Evolutionary conservation across 108 stramenopile species (phyloP), one percentile per base, ranked within the genome.

Genomic region (Nitzschia palea): DNA sequence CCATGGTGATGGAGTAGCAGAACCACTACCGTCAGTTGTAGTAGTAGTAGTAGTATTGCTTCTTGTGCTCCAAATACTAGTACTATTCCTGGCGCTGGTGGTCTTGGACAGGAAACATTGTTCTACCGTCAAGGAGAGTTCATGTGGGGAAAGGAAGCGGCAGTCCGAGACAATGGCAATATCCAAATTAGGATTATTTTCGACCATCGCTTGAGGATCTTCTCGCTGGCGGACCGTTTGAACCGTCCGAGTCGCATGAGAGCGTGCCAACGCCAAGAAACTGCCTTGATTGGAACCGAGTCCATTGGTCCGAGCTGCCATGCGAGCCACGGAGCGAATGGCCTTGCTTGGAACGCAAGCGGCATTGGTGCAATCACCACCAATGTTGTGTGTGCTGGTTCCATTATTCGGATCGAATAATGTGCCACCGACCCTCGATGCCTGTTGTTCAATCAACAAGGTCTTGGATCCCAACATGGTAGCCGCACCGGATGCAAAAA

Each of bases 341-440:
- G 82, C 77, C 65, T 83, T 83, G 66, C 50, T 53, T 0, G 82
- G 82, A 14, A 83, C 78, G 57, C 82, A 83, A 6, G 82, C 82
- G 17, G 70, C 53, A 45, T 83, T 83, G 20, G 74, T 79, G 45
- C 82, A 83, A 58, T 83, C 82, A 1, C 82, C 82, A n/a, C 82
- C 82, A 1, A 80, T 34, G 26, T 55, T 25, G 5, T 51, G n/a
- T 20, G n/a, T 8, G 18, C 10, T 9, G 10, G 14, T 18, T 8
- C 44, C 43, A 57, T 5, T 45, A 14, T 34, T 63, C 8, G 8
- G 37, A 40, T 10, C 37, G 37, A 10, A 10, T 8, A 10, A 10
- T 8, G 10, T 40, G 14, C 37, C 37, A 59, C 14, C 51, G 10
- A 18, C 34, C 25, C 18, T 32, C 6, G 6, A 18, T 31, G 31